Conservation (phyloP, 2,329 filamentous ascomycete species). For the Colletotrichum falcatum region DNA sequence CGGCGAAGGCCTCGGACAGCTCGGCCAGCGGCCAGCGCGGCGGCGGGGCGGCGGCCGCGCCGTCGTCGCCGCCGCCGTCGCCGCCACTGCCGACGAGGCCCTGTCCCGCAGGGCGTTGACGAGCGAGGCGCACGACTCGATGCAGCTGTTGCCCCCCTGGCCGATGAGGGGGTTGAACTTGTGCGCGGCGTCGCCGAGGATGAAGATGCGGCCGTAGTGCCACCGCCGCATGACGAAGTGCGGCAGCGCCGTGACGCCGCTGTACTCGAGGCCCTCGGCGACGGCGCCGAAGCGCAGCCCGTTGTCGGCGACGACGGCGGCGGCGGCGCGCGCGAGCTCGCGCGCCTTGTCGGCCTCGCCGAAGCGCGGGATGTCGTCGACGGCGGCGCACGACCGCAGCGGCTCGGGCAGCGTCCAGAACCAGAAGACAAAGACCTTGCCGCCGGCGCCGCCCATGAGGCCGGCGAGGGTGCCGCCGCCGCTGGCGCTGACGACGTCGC, state of each 20-base stretch:
- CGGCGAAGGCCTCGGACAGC: constrained; percentile 8
- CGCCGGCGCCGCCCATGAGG: constrained; percentile 24
- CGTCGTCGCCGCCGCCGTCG: too few species aligned
- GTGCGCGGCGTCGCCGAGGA: constrained; percentile 51
- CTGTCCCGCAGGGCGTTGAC: constrained; percentile 43
- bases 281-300: constrained; percentile 16
- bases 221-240: constrained; percentile 44
- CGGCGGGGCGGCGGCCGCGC: background rate
- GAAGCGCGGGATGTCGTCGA: constrained; percentile 31
- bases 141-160: constrained; percentile 47
- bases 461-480: constrained; percentile 18
- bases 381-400: constrained; percentile 21
- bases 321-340: constrained; percentile 20
- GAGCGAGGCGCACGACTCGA: constrained; percentile 46
- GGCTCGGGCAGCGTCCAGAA: constrained; percentile 32
- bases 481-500: constrained; percentile 29
- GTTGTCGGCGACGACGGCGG: constrained; percentile 7
- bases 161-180: constrained; percentile 50
- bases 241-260: constrained; percentile 35
- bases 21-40: constrained; percentile 12
- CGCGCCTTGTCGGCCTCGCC: constrained; percentile 27
- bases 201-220: constrained; percentile 48
- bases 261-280: constrained; percentile 19
- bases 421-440: constrained; percentile 29
- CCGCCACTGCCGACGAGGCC: background rate